A percentile compares a stretch with the other conserved stretches of the same genome.
These are phyloP conservation scores for Entomortierella lignicola DNA, from an alignment of 192 early-diverging fungal genomes.

Conservation along the genomic window DNA sequence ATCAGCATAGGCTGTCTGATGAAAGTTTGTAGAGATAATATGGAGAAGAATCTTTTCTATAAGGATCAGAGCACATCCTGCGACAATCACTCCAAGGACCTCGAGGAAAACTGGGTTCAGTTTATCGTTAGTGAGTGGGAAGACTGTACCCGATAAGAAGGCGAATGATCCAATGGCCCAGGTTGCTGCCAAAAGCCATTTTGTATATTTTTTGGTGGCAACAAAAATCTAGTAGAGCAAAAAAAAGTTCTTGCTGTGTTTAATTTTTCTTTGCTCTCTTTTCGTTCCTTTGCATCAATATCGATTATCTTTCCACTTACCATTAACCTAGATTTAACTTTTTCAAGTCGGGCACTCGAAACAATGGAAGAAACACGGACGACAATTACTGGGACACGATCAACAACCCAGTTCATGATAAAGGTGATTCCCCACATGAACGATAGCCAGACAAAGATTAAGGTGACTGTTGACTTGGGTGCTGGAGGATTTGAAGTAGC, in stretches of 20 bases:
- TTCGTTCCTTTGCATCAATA: neutral
- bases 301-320: conserved; percentile 24
- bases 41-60: conserved; percentile 72
- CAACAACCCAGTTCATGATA: conserved; percentile 45
- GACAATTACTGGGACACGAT: conserved; percentile 32
- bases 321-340: conserved; percentile 28
- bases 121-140: conserved; percentile 3
- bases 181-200: conserved; percentile 34
- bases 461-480: conserved; percentile 20
- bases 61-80: conserved; percentile 24
- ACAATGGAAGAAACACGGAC: conserved; percentile 35
- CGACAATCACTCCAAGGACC: conserved; percentile 33
- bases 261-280: neutral
- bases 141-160: conserved; percentile 33
- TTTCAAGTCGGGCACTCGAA: conserved; percentile 17
- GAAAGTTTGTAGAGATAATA: conserved; percentile 70
- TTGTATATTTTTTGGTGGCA: conserved; percentile 40
- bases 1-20: conserved; percentile 72
- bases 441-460: conserved; percentile 47
- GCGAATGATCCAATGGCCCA: conserved; percentile 50
- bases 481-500: conserved; percentile 6
- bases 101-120: conserved; percentile 36
- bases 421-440: conserved; percentile 53
- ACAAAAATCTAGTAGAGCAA: conserved; percentile 27
- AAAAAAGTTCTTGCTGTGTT: neutral